phyloP scores from a whole-genome alignment of 2,329 filamentous ascomycete genomes.

The Paracorniculantispora psalliotae region DNA sequence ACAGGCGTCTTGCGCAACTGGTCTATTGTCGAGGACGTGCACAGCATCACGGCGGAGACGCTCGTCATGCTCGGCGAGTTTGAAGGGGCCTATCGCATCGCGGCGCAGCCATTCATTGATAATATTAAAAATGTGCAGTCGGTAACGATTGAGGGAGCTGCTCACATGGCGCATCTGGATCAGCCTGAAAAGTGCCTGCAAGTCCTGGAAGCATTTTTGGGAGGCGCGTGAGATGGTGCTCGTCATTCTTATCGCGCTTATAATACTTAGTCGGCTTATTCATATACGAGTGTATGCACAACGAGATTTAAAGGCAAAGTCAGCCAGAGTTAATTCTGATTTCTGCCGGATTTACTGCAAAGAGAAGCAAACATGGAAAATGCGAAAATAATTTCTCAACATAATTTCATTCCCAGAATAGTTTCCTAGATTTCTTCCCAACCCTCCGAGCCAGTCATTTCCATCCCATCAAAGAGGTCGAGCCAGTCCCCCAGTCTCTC shows the following conservation, averaged over 20 bases:
- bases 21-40: neutral
- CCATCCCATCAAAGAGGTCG: conserved; percentile 19
- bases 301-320: too few relatives aligned
- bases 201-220: neutral
- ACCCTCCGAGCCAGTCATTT: conserved; percentile 16
- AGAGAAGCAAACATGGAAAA: too few relatives aligned
- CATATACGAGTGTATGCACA: too few relatives aligned
- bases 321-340: too few relatives aligned
- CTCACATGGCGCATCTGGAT: neutral
- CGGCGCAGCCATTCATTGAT: neutral
- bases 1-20: neutral
- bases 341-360: too few relatives aligned
- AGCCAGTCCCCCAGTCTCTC: conserved; percentile 26
- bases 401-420: too few relatives aligned
- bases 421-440: too few relatives aligned
- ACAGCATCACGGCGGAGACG: neutral
- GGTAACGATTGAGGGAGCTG: neutral
- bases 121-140: neutral
- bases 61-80: neutral
- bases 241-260: too few relatives aligned
- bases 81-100: neutral
- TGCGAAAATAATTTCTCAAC: too few relatives aligned
- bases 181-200: neutral
- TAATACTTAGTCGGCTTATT: too few relatives aligned
- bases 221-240: neutral